A percentile compares a stretch with the other conserved stretches of the same genome.
Evolutionary conservation across 2,329 filamentous ascomycete genomes (phyloP).

Genomic region (Cordyceps javanica): DNA sequence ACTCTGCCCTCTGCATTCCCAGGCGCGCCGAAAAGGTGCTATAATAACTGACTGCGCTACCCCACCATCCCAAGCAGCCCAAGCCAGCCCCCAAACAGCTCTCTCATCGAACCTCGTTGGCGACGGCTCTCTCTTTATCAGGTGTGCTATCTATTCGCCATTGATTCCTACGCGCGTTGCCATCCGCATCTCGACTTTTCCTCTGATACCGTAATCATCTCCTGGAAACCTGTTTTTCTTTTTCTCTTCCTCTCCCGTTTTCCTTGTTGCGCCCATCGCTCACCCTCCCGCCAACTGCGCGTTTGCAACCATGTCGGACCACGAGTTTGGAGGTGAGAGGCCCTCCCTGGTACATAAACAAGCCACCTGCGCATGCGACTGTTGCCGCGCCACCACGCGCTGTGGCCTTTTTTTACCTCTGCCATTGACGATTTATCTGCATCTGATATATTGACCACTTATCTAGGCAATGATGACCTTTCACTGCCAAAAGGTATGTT

Average conservation of each 20-base stretch:
- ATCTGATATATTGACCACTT: slow-evolving; percentile 12
- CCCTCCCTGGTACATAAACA: not conserved
- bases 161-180: not conserved
- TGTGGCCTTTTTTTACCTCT: slow-evolving; percentile 9
- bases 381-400: not conserved
- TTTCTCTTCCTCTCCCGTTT: not conserved
- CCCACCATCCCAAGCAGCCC: slow-evolving; percentile 10
- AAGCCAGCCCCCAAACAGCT: slow-evolving; percentile 5
- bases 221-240: not conserved
- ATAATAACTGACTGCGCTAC: not conserved
- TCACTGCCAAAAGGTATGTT: slow-evolving; percentile 57
- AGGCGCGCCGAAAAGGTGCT: not conserved
- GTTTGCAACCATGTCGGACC: slow-evolving; percentile 52
- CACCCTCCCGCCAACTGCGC: not conserved
- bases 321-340: slow-evolving; percentile 57
- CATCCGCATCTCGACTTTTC: not conserved
- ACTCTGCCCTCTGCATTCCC: not conserved
- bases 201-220: not conserved
- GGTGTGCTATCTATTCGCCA: not conserved
- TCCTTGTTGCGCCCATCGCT: not conserved
- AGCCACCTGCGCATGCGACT: not conserved
- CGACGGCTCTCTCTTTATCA: not conserved
- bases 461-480: slow-evolving; percentile 55
- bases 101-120: not conserved
- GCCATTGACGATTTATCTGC: slow-evolving; percentile 25